Percentiles rank a stretch among this genome's conserved stretches.
phyloP scores from a whole-genome alignment of 495 filamentous ascomycete species.

The Alectoria sarmentosa region DNA sequence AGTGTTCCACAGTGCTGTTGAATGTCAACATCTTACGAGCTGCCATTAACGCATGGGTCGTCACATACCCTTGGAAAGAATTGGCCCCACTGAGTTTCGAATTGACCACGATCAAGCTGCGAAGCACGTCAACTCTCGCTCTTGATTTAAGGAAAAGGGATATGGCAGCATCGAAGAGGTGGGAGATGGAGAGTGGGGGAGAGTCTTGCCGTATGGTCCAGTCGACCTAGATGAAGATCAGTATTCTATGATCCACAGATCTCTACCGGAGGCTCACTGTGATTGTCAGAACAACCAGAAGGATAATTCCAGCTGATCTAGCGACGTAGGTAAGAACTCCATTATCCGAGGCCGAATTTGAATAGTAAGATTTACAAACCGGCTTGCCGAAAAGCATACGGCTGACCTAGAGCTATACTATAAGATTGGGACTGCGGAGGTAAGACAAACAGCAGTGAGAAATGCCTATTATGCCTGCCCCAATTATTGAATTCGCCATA shows the following conservation, averaged over 20 bases:
- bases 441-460: not conserved
- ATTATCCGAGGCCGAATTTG: not conserved
- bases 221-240: conserved; percentile 49
- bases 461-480: conserved; percentile 83
- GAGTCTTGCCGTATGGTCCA: conserved; percentile 72
- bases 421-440: conserved; percentile 4
- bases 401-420: conserved; percentile 49
- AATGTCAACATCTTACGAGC: not conserved
- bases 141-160: not conserved
- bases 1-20: conserved; percentile 69
- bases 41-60: not conserved
- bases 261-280: conserved; percentile 39
- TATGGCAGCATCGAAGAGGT: not conserved
- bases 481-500: conserved; percentile 98
- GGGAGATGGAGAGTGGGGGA: not conserved
- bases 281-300: conserved; percentile 72
- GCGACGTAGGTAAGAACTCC: not conserved
- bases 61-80: conserved; percentile 66
- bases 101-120: conserved; percentile 78
- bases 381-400: conserved; percentile 88
- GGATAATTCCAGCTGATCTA: conserved; percentile 50
- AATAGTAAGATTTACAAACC: conserved; percentile 53
- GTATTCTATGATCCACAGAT: not conserved
- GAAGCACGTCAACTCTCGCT: not conserved
- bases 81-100: conserved; percentile 87